Percentiles rank a stretch among this genome's conserved stretches.
These are phyloP conservation scores for Amanita jacksonii DNA, from an alignment of 768 basidiomycete species.

Conservation along the genomic window DNA sequence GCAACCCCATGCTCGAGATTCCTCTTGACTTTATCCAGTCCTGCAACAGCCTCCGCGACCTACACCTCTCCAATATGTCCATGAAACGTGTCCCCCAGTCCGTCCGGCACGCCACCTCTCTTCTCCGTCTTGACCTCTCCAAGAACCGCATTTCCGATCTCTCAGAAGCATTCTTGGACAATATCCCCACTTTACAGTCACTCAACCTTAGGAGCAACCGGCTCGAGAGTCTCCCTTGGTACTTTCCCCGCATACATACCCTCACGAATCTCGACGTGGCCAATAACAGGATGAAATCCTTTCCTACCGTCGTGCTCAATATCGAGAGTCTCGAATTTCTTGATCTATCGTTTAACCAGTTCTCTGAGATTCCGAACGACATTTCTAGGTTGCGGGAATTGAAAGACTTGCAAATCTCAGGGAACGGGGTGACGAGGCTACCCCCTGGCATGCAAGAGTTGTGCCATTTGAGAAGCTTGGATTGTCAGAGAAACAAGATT, in stretches of 20 bases:
- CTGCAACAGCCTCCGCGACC: conserved; percentile 73
- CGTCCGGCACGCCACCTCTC: conserved; percentile 61
- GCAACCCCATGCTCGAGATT: conserved; percentile 93
- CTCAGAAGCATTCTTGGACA: conserved; percentile 75
- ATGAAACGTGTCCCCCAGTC: conserved; percentile 89
- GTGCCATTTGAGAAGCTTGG: conserved; percentile 55
- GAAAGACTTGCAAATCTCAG: conserved; percentile 71
- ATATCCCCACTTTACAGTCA: conserved; percentile 56
- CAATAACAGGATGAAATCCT: conserved; percentile 80
- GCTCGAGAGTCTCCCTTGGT: conserved; percentile 76
- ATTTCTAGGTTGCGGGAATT: conserved; percentile 63
- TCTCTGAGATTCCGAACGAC: conserved; percentile 71
- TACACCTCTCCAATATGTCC: conserved; percentile 84
- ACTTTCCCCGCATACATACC: conserved; percentile 64
- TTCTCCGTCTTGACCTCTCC: conserved; percentile 80
- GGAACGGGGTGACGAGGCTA: conserved; percentile 70
- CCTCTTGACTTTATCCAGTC: conserved; percentile 94
- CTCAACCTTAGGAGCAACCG: conserved; percentile 88
- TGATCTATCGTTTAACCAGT: conserved; percentile 91
- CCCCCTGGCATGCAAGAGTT: conserved; percentile 53
- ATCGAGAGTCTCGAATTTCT: conserved; percentile 72
- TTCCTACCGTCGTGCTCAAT: conserved; percentile 69
- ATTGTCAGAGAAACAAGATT: conserved; percentile 82
- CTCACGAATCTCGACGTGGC: conserved; percentile 85
- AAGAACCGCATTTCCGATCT: conserved; percentile 88